Percentiles rank a stretch among this genome's conserved stretches.
phyloP scores from a whole-genome alignment of 2,329 filamentous ascomycete genomes.

The Ampelomyces quisqualis region DNA sequence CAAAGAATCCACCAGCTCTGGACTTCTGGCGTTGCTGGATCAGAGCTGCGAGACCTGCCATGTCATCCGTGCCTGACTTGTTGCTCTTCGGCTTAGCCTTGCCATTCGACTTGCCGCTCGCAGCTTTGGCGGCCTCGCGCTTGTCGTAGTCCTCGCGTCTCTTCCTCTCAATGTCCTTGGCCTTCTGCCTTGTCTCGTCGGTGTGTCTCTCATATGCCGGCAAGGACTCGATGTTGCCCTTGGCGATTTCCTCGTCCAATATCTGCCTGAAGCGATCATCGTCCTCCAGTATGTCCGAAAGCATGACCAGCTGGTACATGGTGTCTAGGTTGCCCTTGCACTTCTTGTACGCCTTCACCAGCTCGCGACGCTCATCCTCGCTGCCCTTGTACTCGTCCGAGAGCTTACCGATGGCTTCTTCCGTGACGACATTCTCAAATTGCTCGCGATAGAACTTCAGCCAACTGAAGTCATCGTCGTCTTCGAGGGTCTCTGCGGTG shows the following conservation, averaged over 20 bases:
- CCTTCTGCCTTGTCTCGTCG: constrained; percentile 30
- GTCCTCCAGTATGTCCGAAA: constrained; percentile 79
- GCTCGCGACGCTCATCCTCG: constrained; percentile 77
- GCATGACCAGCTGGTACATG: constrained; percentile 81
- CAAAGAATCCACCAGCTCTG: constrained; percentile 40
- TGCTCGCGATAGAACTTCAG: constrained; percentile 83
- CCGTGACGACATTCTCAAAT: constrained; percentile 73
- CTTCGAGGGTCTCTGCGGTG: constrained; percentile 74
- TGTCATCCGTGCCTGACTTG: constrained; percentile 36
- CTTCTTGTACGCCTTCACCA: constrained; percentile 74
- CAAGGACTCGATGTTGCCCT: constrained; percentile 66
- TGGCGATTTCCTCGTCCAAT: constrained; percentile 76
- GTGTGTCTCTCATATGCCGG: constrained; percentile 69
- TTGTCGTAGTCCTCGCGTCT: constrained; percentile 53
- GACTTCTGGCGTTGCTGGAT: constrained; percentile 42
- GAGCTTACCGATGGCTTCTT: constrained; percentile 73
- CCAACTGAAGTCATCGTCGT: constrained; percentile 84
- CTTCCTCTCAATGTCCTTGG: constrained; percentile 39
- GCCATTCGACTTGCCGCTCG: constrained; percentile 44
- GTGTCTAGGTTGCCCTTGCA: constrained; percentile 72
- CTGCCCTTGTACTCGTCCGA: constrained; percentile 78
- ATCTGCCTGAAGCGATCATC: constrained; percentile 80
- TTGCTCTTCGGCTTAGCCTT: constrained; percentile 50
- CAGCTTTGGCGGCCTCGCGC: constrained; percentile 52
- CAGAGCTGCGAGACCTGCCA: constrained; percentile 39